Evolutionary conservation across 768 basidiomycete genomes (phyloP), one percentile per base, ranked within the genome.

Genomic region (Auriscalpium microsporum): DNA sequence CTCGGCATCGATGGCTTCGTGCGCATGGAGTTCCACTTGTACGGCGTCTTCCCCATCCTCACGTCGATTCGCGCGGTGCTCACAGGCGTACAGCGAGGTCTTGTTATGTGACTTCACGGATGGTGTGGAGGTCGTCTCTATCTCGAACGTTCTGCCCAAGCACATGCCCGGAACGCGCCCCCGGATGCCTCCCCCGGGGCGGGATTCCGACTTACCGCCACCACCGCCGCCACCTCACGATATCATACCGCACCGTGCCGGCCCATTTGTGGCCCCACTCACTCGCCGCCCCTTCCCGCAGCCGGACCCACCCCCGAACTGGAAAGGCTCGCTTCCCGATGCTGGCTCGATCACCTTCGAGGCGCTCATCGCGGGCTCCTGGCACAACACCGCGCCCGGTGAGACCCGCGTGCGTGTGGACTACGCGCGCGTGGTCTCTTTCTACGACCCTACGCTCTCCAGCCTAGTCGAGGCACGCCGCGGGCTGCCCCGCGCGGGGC

Each of bases 381-480:
- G 73, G 75, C 71, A 76, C 54, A 72, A 76, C 52, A 58, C 54
- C 48, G 71, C 66, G 45, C 76, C 77, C 0, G 76, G 75, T 40
- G 76, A 78, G 34, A 66, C 68, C 0, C 76, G 77, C 28, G 64
- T 76, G n/a, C 56, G 65, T 19, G 65, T 76, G 16, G 76, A 78
- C 61, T 69, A 73, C 44, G 59, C 73, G 3, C 68, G 73, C 13
- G 53, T 74, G 8, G 58, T 78, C 21, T 74, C 76, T 0, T 73
- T 78, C 53, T 78, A 76, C 58, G 76, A 79, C 56, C 67, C 66
- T 2, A 51, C 52, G 0, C 64, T 73, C 11, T 70, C 73, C 1
- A 72, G 69, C 52, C 67, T 79, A 10, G 65, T 72, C 40, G 56
- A 48, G 0, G 55, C 60, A 8, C 66, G 76, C 2, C 51, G 61